A percentile compares a stretch with the other conserved stretches of the same genome.
Conservation (phyloP, 108 stramenopile species). For the Conticribra guillardii region DNA sequence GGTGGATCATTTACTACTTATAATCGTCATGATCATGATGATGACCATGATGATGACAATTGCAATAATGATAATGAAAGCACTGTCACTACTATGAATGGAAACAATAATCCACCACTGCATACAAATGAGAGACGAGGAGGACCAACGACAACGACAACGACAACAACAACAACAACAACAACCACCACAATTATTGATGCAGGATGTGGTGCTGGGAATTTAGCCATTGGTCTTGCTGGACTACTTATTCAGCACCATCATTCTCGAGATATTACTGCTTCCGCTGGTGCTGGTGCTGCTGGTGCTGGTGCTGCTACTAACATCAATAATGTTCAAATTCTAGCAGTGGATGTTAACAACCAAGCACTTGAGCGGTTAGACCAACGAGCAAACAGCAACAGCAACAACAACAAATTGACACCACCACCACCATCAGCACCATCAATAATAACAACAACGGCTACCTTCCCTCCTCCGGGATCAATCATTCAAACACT, state of each 20-base stretch:
- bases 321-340: constrained; percentile 10
- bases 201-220: constrained; percentile 46
- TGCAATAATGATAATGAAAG: too few species aligned
- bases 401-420: background rate
- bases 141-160: background rate
- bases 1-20: too few species aligned
- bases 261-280: background rate
- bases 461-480: background rate
- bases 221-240: constrained; percentile 37
- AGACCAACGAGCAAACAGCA: constrained; percentile 13
- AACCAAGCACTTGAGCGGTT: constrained; percentile 20
- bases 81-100: too few species aligned
- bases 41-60: too few species aligned
- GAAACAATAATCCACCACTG: background rate
- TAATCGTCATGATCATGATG: too few species aligned
- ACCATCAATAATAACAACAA: background rate
- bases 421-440: background rate
- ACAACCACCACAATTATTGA: constrained; percentile 34
- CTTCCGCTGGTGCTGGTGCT: background rate
- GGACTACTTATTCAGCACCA: constrained; percentile 12
- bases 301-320: background rate
- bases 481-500: constrained; percentile 7
- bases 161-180: background rate
- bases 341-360: constrained; percentile 48
- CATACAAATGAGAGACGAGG: background rate